Base-by-base conservation (phyloP, 352 stramenopile species). In the Albugo candida region DNA sequence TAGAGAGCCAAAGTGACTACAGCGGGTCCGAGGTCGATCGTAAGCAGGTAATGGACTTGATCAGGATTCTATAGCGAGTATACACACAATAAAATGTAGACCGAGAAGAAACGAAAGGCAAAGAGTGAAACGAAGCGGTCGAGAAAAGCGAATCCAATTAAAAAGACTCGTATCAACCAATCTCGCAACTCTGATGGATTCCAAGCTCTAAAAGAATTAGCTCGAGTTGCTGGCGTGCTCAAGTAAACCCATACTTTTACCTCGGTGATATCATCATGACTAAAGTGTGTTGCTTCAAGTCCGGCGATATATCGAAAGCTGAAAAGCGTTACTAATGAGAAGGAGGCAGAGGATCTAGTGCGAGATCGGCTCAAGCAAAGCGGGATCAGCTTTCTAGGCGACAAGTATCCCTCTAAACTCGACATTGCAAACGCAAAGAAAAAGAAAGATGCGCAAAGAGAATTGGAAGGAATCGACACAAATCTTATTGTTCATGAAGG, bases 401-500 rank as follows among this genome's bases (percentile, higher is more conserved):
- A 8, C 8, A 49, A 34, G 17, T 91, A 84, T 51, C 78, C 78
- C 5, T 68, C 63, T 24, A 73, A 67, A 42, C 55, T 58, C 11
- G 78, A 91, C 16, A 74, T 91, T 31, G 61, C 60, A 2, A 61
- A 55, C n/a, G 63, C 71, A 19, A 85, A 81, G 60, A 68, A 54
- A 49, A 88, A 85, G 54, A 61, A 64, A 11, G 67, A 66, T 5
- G 61, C 81, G 20, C 72, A 76, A 17, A 70, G 70, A 38, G 78
- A 91, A 38, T 49, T 88, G 24, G 78, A 91, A 41, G 78, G 76
- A 12, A 91, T 91, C 11, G 78, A 91, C 53, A 78, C 73, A 1
- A 83, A 62, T 18, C 51, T 83, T 13, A 91, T 91, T 31, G 3
- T 31, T 10, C 3, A 10, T 31, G 24, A 8, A 31, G 24, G 24